Conservation (phyloP, 2,329 filamentous ascomycete genomes). For the Paracoccidioides lutzii region DNA sequence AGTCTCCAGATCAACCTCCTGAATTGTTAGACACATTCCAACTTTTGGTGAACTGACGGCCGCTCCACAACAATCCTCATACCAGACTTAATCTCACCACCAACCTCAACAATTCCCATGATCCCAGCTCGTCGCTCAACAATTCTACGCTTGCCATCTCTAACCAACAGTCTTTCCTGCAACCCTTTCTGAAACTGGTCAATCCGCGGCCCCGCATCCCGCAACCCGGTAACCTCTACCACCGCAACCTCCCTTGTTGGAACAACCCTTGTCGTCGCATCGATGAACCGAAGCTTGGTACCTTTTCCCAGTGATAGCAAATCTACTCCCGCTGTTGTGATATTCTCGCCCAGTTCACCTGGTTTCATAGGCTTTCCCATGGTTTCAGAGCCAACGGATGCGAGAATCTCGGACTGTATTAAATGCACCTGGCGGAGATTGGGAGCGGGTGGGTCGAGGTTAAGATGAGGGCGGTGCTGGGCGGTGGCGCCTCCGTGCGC, state of each 20-base stretch:
- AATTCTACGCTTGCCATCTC: conserved; percentile 11
- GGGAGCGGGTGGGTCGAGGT: conserved; percentile 12
- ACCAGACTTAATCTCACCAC: conserved; percentile 12
- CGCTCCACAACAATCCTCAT: conserved; percentile 15
- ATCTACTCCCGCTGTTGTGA: conserved; percentile 14
- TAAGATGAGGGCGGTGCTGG: conserved; percentile 14
- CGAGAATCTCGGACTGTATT: conserved; percentile 14
- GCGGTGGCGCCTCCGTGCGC: conserved; percentile 15
- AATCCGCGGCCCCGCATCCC: conserved; percentile 15
- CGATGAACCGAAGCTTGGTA: conserved; percentile 14
- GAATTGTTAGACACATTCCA: conserved; percentile 9
- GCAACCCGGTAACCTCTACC: conserved; percentile 13
- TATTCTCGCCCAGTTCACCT: conserved; percentile 16
- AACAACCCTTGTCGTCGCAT: neutral
- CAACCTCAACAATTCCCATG: conserved; percentile 14
- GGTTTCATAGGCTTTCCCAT: conserved; percentile 6
- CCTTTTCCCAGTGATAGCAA: conserved; percentile 11
- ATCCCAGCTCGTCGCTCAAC: conserved; percentile 14
- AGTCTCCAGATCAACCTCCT: too few relatives aligned
- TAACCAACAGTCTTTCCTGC: conserved; percentile 12
- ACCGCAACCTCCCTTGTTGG: conserved; percentile 1
- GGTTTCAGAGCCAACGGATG: neutral
- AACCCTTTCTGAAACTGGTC: conserved; percentile 11
- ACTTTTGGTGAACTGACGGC: conserved; percentile 6
- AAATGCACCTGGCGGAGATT: conserved; percentile 21